These are phyloP conservation scores for Nakaseomyces kungkrabaensis DNA, from an alignment of 1,139 yeast species.

Conservation along the genomic window DNA sequence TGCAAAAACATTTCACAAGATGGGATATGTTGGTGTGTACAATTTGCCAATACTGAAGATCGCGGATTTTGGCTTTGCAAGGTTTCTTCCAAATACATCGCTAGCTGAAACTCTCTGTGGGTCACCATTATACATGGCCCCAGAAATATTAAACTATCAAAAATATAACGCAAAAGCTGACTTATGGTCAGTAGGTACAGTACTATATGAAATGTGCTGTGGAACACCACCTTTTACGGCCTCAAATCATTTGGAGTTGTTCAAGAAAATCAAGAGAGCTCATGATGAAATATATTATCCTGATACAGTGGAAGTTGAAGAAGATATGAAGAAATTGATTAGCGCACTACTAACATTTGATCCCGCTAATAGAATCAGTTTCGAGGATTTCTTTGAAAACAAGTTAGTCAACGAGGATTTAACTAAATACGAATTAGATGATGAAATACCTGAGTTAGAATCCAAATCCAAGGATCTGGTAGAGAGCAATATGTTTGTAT, in stretches of 20 bases:
- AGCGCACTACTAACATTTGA: constrained; percentile 68
- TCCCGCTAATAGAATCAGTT: constrained; percentile 81
- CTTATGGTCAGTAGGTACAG: constrained; percentile 97
- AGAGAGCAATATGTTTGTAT: constrained; percentile 54
- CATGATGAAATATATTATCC: constrained; percentile 76
- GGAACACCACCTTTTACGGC: constrained; percentile 96
- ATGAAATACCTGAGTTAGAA: constrained; percentile 37
- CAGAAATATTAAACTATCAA: constrained; percentile 87
- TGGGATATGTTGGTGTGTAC: constrained; percentile 66
- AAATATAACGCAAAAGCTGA: constrained; percentile 96
- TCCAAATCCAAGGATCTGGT: constrained; percentile 58
- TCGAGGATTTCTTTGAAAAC: constrained; percentile 72
- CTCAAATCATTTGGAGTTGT: constrained; percentile 78
- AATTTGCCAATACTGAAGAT: constrained; percentile 83
- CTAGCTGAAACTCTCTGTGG: constrained; percentile 97
- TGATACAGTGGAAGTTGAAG: constrained; percentile 34
- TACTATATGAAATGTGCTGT: constrained; percentile 84
- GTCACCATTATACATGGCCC: constrained; percentile 96
- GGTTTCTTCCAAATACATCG: constrained; percentile 83
- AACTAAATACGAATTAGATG: constrained; percentile 28
- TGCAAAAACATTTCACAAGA: constrained; percentile 43
- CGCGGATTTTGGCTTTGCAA: constrained; percentile 96
- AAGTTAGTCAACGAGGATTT: constrained; percentile 31
- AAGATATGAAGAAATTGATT: constrained; percentile 58
- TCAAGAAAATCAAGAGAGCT: constrained; percentile 72